These are phyloP conservation scores for Oryza nivara DNA, from an alignment of 176 grass and related monocot genomes.

Conservation along the genomic window DNA sequence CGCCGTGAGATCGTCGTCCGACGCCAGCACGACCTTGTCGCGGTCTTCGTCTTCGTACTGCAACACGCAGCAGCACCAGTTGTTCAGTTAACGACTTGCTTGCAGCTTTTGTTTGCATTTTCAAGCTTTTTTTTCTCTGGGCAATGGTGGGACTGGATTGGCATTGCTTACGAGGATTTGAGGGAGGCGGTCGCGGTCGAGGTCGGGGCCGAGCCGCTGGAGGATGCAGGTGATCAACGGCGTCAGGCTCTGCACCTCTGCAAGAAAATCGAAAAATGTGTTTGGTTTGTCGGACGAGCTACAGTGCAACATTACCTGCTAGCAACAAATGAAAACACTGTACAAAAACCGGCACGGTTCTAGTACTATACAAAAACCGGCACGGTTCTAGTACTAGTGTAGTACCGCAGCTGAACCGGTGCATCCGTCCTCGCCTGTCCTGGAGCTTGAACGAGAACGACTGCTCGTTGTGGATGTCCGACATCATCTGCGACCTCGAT, in stretches of 20 bases:
- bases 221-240: constrained; percentile 75
- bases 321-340: background rate
- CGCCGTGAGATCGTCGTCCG: constrained; percentile 66
- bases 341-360: background rate
- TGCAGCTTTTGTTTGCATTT: too few species aligned
- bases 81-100: too few species aligned
- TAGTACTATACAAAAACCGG: background rate
- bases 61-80: background rate
- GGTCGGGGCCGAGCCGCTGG: constrained; percentile 57
- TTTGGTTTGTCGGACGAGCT: background rate
- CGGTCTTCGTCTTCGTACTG: constrained; percentile 89
- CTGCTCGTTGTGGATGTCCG: constrained; percentile 46
- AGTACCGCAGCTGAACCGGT: constrained; percentile 72
- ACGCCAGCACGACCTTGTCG: constrained; percentile 78
- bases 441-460: constrained; percentile 76
- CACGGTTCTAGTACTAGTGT: background rate
- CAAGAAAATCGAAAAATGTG: background rate
- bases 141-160: too few species aligned
- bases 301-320: background rate
- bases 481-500: constrained; percentile 50
- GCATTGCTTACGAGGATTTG: constrained; percentile 54
- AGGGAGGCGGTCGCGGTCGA: constrained; percentile 49
- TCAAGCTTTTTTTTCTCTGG: too few species aligned
- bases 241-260: constrained; percentile 73
- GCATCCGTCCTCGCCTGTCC: constrained; percentile 67